phyloP scores from a whole-genome alignment of 108 stramenopile species.

The Mediolabrus comicus region DNA sequence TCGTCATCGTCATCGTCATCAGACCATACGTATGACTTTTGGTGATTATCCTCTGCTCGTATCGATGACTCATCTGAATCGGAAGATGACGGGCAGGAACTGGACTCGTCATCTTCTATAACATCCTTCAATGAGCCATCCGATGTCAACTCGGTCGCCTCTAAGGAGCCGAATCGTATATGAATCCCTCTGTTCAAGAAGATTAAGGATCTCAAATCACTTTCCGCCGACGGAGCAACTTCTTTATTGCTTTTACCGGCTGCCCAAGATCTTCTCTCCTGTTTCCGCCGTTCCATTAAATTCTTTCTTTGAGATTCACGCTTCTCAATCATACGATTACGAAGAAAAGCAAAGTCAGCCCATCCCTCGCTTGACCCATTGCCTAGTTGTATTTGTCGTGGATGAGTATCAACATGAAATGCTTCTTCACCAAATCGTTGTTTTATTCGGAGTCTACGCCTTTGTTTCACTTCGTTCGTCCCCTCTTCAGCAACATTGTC shows the following conservation, averaged over 20 bases:
- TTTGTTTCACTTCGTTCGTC: constrained; percentile 23
- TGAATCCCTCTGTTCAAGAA: constrained; percentile 67
- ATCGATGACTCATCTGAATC: constrained; percentile 13
- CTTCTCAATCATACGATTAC: constrained; percentile 19
- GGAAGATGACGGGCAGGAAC: constrained; percentile 16
- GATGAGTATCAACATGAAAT: constrained; percentile 68
- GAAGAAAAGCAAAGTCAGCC: constrained; percentile 17
- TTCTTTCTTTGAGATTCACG: constrained; percentile 14
- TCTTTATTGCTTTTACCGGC: neutral
- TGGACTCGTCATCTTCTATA: neutral
- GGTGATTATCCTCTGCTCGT: neutral
- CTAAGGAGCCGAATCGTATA: constrained; percentile 45
- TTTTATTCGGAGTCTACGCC: constrained; percentile 67
- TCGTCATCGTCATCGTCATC: constrained; percentile 34
- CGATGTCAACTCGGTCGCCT: neutral
- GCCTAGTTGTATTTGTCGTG: constrained; percentile 5
- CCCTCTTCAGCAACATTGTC: constrained; percentile 2
- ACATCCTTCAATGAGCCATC: neutral
- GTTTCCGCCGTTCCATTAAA: constrained; percentile 21
- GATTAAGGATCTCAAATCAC: constrained; percentile 15
- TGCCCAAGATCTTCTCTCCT: constrained; percentile 21
- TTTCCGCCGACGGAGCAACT: neutral
- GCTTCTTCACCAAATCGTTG: constrained; percentile 72
- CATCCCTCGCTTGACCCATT: constrained; percentile 5
- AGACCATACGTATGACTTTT: constrained; percentile 38